Base-by-base conservation (phyloP, 345 rosid species). In the Anacardium occidentale region DNA sequence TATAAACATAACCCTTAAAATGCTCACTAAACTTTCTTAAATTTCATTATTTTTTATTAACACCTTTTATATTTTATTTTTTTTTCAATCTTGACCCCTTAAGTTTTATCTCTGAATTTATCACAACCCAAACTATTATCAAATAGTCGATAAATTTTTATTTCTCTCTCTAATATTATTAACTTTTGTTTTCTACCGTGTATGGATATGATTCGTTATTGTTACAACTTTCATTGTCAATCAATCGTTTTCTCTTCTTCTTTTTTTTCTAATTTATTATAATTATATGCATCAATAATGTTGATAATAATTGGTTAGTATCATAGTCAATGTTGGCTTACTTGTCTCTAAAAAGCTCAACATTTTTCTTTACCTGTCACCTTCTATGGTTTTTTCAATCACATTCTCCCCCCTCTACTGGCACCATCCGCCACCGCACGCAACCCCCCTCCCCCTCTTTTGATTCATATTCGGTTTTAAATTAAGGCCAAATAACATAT, bases 241-340 rank as follows among this genome's bases (percentile, higher is more conserved):
- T 81, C 81, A 74, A 66, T 74, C n/a, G n/a, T n/a, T n/a, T n/a
- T 62, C 24, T 2, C 40, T 58, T 62, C 32, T 29, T 29, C 2
- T 29, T 29, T 29, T 29, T 29, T 29, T 29, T 29, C 32, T 3
- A 29, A 29, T 29, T 29, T 3, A 29, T 29, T 3, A 29, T 29
- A 29, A 29, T 66, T 51, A 47, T n/a, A 34, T 10, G 3, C 62
- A 48, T 77, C 73, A 72, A 72, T 69, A 48, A 40, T 62, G 37
- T 54, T 29, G 22, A 37, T 29, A 11, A 42, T 64, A 51, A 69
- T 57, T 69, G 74, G 68, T 26, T 40, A 34, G 48, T 29, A 57
- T 78, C 71, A 25, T 20, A 45, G 69, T 78, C 81, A 50, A 22
- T 69, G 81, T 69, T 68, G 71, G 74, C 17, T 68, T 73, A 3